Conservation (phyloP, 352 stramenopile species). For the Phytophthora sp. region DNA sequence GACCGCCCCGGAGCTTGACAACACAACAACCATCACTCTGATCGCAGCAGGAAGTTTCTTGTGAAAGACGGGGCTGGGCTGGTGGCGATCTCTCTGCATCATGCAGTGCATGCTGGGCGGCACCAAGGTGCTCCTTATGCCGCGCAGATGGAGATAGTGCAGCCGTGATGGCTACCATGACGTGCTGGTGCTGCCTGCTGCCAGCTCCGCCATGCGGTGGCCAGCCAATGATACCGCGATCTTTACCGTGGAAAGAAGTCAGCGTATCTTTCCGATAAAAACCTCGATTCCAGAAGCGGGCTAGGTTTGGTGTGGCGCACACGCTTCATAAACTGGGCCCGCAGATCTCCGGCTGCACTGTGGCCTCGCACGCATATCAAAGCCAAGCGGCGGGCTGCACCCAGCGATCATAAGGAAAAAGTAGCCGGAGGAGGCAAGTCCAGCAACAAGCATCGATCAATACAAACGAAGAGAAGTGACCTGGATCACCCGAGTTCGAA, state of each 20-base stretch:
- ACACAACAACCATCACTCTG: conserved; percentile 52
- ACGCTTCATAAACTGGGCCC: too few species aligned
- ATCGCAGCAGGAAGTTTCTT: conserved; percentile 36
- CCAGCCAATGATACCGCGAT: conserved; percentile 26
- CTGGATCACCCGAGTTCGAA: conserved; percentile 3
- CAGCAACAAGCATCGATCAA: background rate
- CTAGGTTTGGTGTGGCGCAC: conserved; percentile 22
- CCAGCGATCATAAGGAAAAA: conserved; percentile 38
- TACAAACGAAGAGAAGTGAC: conserved; percentile 3
- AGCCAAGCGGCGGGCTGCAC: conserved; percentile 4
- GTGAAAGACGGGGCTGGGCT: conserved; percentile 27
- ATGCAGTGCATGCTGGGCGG: too few species aligned
- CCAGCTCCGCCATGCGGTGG: conserved; percentile 4
- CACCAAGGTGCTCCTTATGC: conserved; percentile 1
- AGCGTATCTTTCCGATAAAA: conserved; percentile 35
- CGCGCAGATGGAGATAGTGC: conserved; percentile 5
- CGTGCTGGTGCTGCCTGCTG: background rate
- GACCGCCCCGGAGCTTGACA: conserved; percentile 36
- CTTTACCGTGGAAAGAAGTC: conserved; percentile 30
- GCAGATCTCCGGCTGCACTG: conserved; percentile 1
- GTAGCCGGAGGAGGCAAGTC: conserved; percentile 33
- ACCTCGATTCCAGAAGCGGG: conserved; percentile 22
- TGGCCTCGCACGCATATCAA: conserved; percentile 29
- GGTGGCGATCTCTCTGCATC: conserved; percentile 6
- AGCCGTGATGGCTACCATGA: conserved; percentile 14